Evolutionary conservation across 495 filamentous ascomycete species (phyloP), one percentile per base, ranked within the genome.

Genomic region (Neurospora cerealis): DNA sequence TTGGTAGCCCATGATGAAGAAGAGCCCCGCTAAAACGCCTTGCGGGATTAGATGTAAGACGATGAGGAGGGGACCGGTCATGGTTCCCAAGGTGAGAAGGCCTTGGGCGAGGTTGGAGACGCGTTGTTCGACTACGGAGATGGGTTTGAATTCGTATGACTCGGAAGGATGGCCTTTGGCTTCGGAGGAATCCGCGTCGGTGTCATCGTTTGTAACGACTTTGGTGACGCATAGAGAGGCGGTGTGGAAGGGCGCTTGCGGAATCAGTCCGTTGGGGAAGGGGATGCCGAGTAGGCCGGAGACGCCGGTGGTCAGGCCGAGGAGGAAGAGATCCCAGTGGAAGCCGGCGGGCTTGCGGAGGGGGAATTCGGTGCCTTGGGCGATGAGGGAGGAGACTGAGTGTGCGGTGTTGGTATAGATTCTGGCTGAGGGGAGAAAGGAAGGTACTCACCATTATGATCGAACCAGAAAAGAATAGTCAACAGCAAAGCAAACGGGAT

Each of bases 211-310:
- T 46, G 86, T 78, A n/a, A 90, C 85, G 60, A 89, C 85, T 41
- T 86, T 86, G 5, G 90, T 93, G 69, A 94, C 92, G 79, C 92
- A 94, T 48, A 96, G 90, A 3, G 92, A 89, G 32, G 89, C 88
- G 9, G 95, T 98, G 82, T 97, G 95, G 84, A 97, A 96, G 4
- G 95, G 95, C 0, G 94, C 95, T 82, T 98, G 95, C 0, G 93
- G 93, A 77, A 96, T 93, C 34, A 98, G 90, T 6, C 95, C 95
- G 79, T 97, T 97, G 37, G 95, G 95, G 75, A 95, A 92, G 19
- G 95, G 95, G 38, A 98, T 87, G 5, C 95, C 95, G 28, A 97
- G 84, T 10, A 98, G 83, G 8, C 95, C 95, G 19, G 91, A 91
- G 21, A 97, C 81, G 71, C 91, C 92, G 0, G 95, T 97, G 5